These are phyloP conservation scores for Babesia bovis DNA, from an alignment of 169 alveolate genomes.

Conservation along the genomic window DNA sequence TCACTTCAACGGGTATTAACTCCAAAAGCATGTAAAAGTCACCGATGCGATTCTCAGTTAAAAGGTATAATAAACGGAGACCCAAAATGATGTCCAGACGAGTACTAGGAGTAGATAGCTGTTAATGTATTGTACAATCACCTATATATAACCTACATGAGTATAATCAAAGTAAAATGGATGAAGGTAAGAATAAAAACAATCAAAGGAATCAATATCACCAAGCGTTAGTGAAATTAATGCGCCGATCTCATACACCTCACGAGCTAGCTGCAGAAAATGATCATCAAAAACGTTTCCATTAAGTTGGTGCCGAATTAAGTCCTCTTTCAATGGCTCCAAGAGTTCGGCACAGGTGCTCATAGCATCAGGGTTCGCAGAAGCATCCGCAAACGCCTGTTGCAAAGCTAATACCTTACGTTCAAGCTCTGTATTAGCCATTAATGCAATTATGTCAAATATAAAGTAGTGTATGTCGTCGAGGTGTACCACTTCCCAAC, in stretches of 20 bases:
- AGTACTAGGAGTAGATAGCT: constrained; percentile 53
- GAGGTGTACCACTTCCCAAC: not conserved
- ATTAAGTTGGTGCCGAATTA: constrained; percentile 14
- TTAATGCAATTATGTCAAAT: not conserved
- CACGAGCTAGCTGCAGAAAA: constrained; percentile 25
- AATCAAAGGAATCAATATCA: constrained; percentile 46
- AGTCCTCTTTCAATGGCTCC: constrained; percentile 27
- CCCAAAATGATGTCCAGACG: constrained; percentile 66
- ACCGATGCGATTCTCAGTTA: constrained; percentile 71
- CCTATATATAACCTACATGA: not conserved
- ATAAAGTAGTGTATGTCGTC: not conserved
- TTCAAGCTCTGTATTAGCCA: constrained; percentile 23
- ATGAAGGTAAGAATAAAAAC: constrained; percentile 44
- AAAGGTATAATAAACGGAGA: constrained; percentile 65
- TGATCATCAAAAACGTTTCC: not conserved
- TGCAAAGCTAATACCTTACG: not conserved
- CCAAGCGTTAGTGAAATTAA: constrained; percentile 23
- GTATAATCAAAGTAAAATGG: constrained; percentile 56
- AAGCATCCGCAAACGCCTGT: constrained; percentile 20
- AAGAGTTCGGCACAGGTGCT: constrained; percentile 8
- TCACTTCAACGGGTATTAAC: constrained; percentile 44
- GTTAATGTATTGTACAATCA: not conserved
- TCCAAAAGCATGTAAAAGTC: constrained; percentile 76
- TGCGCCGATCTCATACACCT: constrained; percentile 52
- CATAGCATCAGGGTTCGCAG: constrained; percentile 14